These are phyloP conservation scores for Agastache rugosa DNA, from an alignment of 257 asterid genomes.

Conservation along the genomic window DNA sequence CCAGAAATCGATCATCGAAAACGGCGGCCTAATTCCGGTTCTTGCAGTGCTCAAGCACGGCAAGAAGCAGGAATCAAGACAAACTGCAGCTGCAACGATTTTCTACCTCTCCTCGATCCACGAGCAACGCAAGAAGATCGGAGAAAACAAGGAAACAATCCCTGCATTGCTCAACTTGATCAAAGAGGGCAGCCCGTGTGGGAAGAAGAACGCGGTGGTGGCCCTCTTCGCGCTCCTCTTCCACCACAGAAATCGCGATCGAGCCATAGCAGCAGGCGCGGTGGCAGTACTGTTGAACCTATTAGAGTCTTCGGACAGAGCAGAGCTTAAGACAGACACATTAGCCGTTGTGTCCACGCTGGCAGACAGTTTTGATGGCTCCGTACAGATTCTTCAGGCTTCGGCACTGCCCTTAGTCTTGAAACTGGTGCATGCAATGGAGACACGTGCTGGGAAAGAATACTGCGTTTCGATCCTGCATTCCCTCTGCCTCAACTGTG, in stretches of 20 bases:
- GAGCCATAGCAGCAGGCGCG: slow-evolving; percentile 50
- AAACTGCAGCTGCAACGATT: slow-evolving; percentile 69
- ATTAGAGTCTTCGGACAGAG: slow-evolving; percentile 49
- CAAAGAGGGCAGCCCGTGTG: slow-evolving; percentile 57
- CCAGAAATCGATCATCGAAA: slow-evolving; percentile 54
- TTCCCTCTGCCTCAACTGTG: slow-evolving; percentile 60
- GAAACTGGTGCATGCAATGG: slow-evolving; percentile 37
- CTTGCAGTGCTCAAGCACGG: slow-evolving; percentile 55
- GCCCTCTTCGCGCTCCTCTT: slow-evolving; percentile 62
- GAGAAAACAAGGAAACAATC: slow-evolving; percentile 52
- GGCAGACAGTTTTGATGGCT: slow-evolving; percentile 57
- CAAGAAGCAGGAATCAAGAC: slow-evolving; percentile 51
- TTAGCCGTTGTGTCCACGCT: slow-evolving; percentile 64
- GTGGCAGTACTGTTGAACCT: slow-evolving; percentile 47
- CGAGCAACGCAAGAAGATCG: slow-evolving; percentile 56
- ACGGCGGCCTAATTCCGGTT: slow-evolving; percentile 48
- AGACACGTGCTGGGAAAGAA: slow-evolving; percentile 62
- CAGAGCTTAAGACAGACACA: slow-evolving; percentile 56
- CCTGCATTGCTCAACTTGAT: slow-evolving; percentile 57
- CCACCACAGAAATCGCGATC: slow-evolving; percentile 49
- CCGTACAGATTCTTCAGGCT: slow-evolving; percentile 44
- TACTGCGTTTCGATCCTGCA: slow-evolving; percentile 65
- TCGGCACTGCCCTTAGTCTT: slow-evolving; percentile 43
- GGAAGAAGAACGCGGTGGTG: slow-evolving; percentile 69
- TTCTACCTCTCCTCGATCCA: slow-evolving; percentile 68